These are phyloP conservation scores for Blastomyces silverae DNA, from an alignment of 2,329 filamentous ascomycete species.

Conservation along the genomic window DNA sequence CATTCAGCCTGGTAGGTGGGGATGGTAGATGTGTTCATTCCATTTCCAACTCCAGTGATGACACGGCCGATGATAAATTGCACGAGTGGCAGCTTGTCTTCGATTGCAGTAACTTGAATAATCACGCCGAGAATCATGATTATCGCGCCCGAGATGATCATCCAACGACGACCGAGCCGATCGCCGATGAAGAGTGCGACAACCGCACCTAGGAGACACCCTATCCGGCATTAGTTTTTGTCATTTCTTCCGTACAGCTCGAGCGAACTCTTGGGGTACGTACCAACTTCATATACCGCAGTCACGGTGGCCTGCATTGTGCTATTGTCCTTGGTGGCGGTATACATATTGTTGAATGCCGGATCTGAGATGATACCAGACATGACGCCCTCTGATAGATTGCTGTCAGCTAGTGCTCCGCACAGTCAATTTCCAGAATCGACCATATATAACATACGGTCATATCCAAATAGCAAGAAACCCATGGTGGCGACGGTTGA, in stretches of 20 bases:
- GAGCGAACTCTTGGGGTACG: neutral
- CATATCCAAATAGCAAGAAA: constrained; percentile 54
- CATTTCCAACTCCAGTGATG: constrained; percentile 47
- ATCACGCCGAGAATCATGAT: constrained; percentile 36
- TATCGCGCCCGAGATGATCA: constrained; percentile 50
- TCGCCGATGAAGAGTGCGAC: constrained; percentile 25
- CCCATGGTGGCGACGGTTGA: constrained; percentile 55
- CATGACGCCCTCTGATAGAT: constrained; percentile 23
- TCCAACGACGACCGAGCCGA: constrained; percentile 29
- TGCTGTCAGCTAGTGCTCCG: neutral
- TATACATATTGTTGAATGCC: constrained; percentile 19
- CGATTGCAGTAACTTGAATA: constrained; percentile 21
- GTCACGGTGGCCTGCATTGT: constrained; percentile 46
- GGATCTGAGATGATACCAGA: constrained; percentile 23
- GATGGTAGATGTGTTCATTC: constrained; percentile 46
- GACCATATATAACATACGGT: constrained; percentile 30
- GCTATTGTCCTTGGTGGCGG: constrained; percentile 26
- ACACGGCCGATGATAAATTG: constrained; percentile 46
- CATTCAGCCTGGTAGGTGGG: constrained; percentile 46
- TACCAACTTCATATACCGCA: constrained; percentile 46
- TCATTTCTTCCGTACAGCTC: neutral
- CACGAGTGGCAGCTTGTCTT: constrained; percentile 33
- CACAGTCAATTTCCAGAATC: neutral
- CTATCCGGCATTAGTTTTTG: constrained; percentile 11
- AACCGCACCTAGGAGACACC: constrained; percentile 27